phyloP scores from a whole-genome alignment of 768 basidiomycete genomes.

The Lentinula detonsa region DNA sequence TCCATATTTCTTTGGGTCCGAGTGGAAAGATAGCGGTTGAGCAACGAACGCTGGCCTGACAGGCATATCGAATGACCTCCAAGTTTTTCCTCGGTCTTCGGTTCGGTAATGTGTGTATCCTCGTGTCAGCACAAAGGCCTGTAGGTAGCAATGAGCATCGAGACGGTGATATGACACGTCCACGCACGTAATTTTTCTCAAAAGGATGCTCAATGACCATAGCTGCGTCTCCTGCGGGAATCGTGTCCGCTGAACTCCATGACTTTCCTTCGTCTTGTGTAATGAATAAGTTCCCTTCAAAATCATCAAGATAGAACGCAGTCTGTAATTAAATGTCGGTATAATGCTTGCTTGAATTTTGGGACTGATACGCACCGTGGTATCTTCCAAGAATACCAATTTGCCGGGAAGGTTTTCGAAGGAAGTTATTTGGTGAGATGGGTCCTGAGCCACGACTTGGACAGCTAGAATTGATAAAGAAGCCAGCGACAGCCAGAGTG shows the following conservation, averaged over 20 bases:
- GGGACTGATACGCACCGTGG: slow-evolving; percentile 50
- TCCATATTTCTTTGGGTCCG: slow-evolving; percentile 62
- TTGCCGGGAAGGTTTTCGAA: slow-evolving; percentile 72
- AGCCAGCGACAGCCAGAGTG: slow-evolving; percentile 1
- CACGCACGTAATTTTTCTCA: slow-evolving; percentile 54
- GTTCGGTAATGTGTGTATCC: slow-evolving; percentile 82
- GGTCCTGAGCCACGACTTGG: slow-evolving; percentile 30
- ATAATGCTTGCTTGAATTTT: slow-evolving; percentile 2
- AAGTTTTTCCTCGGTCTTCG: slow-evolving; percentile 80
- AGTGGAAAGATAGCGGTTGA: slow-evolving; percentile 82
- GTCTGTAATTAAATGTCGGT: slow-evolving; percentile 19
- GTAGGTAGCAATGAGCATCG: not conserved
- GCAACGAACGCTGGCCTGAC: slow-evolving; percentile 49
- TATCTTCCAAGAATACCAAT: slow-evolving; percentile 92
- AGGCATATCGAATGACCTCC: slow-evolving; percentile 76
- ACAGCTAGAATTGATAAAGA: not conserved
- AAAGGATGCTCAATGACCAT: slow-evolving; percentile 87
- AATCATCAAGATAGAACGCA: slow-evolving; percentile 78
- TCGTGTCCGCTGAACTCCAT: slow-evolving; percentile 44
- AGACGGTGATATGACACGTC: not conserved
- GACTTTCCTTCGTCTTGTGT: slow-evolving; percentile 85
- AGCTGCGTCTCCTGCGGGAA: slow-evolving; percentile 50
- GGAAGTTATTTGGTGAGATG: slow-evolving; percentile 39
- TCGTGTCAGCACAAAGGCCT: slow-evolving; percentile 86
- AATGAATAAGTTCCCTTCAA: slow-evolving; percentile 63